These are phyloP conservation scores for Ambrosiella xylebori DNA, from an alignment of 2,329 filamentous ascomycete species.

Conservation along the genomic window DNA sequence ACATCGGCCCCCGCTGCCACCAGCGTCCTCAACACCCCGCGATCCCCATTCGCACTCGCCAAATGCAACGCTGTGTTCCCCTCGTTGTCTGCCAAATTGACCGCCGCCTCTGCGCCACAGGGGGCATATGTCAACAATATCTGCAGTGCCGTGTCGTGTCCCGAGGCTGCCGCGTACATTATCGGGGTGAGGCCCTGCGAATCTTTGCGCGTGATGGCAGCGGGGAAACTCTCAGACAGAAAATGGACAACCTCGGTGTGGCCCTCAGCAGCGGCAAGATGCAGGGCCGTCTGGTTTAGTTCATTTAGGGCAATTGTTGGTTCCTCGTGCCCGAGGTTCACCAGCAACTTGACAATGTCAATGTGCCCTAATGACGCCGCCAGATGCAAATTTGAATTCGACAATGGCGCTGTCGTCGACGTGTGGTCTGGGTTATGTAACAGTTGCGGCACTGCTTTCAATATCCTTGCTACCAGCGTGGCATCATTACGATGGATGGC, in stretches of 20 bases:
- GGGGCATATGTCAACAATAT: constrained; percentile 45
- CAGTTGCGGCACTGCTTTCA: constrained; percentile 51
- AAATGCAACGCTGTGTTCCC: constrained; percentile 84
- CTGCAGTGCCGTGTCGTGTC: constrained; percentile 48
- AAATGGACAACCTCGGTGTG: constrained; percentile 59
- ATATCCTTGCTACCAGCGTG: constrained; percentile 57
- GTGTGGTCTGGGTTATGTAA: constrained; percentile 57
- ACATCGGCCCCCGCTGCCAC: constrained; percentile 65
- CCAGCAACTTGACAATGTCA: constrained; percentile 50
- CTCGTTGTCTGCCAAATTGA: constrained; percentile 44
- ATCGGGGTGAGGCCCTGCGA: constrained; percentile 53
- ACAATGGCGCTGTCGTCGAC: constrained; percentile 44
- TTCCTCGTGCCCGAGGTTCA: constrained; percentile 60
- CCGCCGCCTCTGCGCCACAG: constrained; percentile 32
- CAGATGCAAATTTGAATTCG: constrained; percentile 72
- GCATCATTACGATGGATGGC: constrained; percentile 62
- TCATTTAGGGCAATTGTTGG: constrained; percentile 60
- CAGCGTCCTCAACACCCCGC: constrained; percentile 60
- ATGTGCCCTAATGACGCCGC: constrained; percentile 57
- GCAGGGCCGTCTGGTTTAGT: constrained; percentile 62
- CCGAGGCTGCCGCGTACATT: constrained; percentile 43
- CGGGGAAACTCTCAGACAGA: constrained; percentile 46
- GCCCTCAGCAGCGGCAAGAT: constrained; percentile 54
- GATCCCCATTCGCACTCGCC: constrained; percentile 63
- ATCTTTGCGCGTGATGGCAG: constrained; percentile 48